These are phyloP conservation scores for Parachaetomium inaequale DNA, from an alignment of 495 filamentous ascomycete species.

Conservation along the genomic window DNA sequence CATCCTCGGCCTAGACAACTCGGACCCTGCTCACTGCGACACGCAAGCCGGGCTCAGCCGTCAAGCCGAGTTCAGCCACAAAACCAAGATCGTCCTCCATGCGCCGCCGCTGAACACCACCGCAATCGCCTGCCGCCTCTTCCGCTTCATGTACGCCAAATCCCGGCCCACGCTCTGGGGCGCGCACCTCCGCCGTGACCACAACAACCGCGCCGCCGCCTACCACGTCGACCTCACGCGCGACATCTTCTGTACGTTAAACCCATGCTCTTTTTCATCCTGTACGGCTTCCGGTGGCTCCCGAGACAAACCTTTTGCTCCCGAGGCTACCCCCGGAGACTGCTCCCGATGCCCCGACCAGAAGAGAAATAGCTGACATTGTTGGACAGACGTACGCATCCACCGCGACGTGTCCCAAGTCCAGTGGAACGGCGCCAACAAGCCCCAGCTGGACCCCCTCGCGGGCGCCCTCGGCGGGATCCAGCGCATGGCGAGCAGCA, in stretches of 20 bases:
- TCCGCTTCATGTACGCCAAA: not conserved
- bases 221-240: not conserved
- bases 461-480: not conserved
- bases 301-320: too few species aligned
- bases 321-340: too few species aligned
- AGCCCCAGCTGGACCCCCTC: not conserved
- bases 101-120: not conserved
- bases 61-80: not conserved
- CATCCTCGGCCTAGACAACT: too few species aligned
- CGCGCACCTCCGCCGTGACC: not conserved
- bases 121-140: not conserved
- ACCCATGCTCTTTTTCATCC: too few species aligned
- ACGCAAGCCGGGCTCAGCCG: too few species aligned
- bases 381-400: too few species aligned
- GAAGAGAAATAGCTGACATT: too few species aligned
- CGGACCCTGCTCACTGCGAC: too few species aligned
- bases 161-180: not conserved
- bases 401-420: not conserved
- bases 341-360: too few species aligned
- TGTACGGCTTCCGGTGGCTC: too few species aligned
- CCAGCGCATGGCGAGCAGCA: not conserved
- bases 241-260: not conserved
- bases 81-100: not conserved
- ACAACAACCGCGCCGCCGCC: not conserved
- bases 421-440: not conserved